Evolutionary conservation across 2,329 filamentous ascomycete species (phyloP).

Genomic region (Neodidymelliopsis sp.): DNA sequence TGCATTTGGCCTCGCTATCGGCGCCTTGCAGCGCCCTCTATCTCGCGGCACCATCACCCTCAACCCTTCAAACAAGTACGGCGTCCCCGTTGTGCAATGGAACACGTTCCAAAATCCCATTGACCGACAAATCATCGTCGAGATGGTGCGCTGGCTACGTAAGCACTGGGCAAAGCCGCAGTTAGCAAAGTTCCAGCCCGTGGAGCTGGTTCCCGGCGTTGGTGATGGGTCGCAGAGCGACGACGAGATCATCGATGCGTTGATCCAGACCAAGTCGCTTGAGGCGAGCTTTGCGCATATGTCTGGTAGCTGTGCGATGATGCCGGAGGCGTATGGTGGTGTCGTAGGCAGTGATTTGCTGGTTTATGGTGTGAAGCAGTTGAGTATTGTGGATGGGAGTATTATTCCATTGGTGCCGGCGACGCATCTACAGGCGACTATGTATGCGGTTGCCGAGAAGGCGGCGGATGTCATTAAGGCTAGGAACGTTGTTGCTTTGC

Average conservation of each 20-base stretch:
- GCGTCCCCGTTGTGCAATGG: conserved; percentile 43
- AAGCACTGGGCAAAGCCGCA: conserved; percentile 41
- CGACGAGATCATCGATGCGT: conserved; percentile 33
- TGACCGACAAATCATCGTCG: conserved; percentile 46
- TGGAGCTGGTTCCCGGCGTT: conserved; percentile 40
- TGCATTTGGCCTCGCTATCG: conserved; percentile 33
- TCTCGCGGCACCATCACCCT: conserved; percentile 50
- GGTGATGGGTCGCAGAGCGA: conserved; percentile 34
- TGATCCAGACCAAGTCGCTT: conserved; percentile 23
- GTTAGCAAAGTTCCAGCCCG: conserved; percentile 41
- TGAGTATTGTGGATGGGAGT: conserved; percentile 44
- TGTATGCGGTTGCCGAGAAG: conserved; percentile 45
- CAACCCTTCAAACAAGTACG: conserved; percentile 44
- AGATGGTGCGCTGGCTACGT: conserved; percentile 47
- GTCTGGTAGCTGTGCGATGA: conserved; percentile 38
- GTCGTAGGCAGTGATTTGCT: conserved; percentile 32
- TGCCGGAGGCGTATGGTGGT: conserved; percentile 38
- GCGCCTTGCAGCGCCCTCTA: conserved; percentile 31
- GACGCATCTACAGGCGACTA: conserved; percentile 38
- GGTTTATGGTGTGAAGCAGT: conserved; percentile 34
- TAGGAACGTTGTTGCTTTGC: neutral
- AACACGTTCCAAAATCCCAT: conserved; percentile 47
- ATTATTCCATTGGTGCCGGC: conserved; percentile 40
- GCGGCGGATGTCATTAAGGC: conserved; percentile 43
- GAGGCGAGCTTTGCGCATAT: conserved; percentile 36